Evolutionary conservation across 495 filamentous ascomycete species (phyloP).

Genomic region (Penicillium coprophilum): DNA sequence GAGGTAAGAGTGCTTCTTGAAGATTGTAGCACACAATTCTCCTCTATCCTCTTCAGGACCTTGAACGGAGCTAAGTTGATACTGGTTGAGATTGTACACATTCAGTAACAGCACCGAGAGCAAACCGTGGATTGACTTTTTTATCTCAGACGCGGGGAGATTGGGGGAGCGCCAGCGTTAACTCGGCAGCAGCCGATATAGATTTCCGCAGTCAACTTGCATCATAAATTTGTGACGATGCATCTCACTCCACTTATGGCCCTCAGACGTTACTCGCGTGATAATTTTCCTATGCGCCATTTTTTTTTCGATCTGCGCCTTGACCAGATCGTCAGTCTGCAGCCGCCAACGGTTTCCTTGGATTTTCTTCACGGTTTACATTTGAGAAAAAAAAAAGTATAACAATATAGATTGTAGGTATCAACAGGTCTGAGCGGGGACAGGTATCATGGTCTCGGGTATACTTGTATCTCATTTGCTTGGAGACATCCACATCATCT

Average conservation of each 20-base stretch:
- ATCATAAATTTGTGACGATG: conserved; percentile 7
- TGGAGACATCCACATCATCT: not conserved
- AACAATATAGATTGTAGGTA: conserved; percentile 6
- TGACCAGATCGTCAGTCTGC: conserved; percentile 27
- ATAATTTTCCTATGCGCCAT: conserved; percentile 3
- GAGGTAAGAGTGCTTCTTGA: conserved; percentile 6
- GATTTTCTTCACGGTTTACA: conserved; percentile 8
- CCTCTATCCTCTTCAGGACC: not conserved
- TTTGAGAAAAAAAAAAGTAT: not conserved
- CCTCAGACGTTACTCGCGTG: conserved; percentile 2
- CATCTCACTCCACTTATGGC: conserved; percentile 1
- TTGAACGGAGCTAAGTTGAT: not conserved
- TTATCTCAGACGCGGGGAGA: conserved; percentile 7
- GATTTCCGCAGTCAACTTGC: conserved; percentile 16
- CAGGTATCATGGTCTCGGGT: not conserved
- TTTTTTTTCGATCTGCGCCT: conserved; percentile 18
- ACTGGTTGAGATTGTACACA: too few species aligned
- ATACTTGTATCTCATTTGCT: not conserved
- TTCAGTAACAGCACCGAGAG: conserved; percentile 3
- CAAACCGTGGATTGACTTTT: conserved; percentile 19
- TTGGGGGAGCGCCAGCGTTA: too few species aligned
- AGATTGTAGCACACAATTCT: not conserved
- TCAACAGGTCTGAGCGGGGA: not conserved
- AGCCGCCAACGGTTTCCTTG: conserved; percentile 20
- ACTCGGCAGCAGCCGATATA: conserved; percentile 21